Base-by-base conservation (phyloP, 805 yeast species). In the Schwanniomyces yamadae region DNA sequence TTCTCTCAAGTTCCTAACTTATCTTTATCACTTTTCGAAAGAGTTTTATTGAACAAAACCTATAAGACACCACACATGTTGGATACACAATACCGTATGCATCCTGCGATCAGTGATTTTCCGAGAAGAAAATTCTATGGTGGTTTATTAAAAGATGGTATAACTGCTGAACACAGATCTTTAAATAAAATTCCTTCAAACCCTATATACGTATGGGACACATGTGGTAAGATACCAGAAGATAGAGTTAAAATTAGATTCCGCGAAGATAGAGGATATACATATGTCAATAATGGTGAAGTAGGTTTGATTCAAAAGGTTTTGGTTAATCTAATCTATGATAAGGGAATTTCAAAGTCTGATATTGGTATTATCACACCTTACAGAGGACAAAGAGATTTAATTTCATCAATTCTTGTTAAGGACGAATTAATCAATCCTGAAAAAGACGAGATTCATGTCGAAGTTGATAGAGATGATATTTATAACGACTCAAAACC, bases 361-460 rank as follows among this genome's bases (percentile, higher is more conserved):
- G 71, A 77, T 23, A 81, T 82, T 35, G 84, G 87, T 44, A 63
- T 82, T 10, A 78, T 83, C 38, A 83, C 89, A 0, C 87, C 88
- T n/a, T 83, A 83, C 53, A 73, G 85, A 28, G 87, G 86, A 0
- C 90, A 83, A 50, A 63, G 89, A 46, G 86, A 82, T 49, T 53
- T 77, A 39, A 59, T 83, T 12, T 78, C 88, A 0, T 58, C 70
- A 3, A 47, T 52, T 0, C 58, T 82, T 23, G 73, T 72, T 19
- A 54, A 63, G 18, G 80, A 82, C 48, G 59, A 61, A 1, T 48
- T 80, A 7, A 65, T 82, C 31, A 83, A 82, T 47, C 87, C 88
- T 0, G 53, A 57, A 5, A 55, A 63, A 6, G 63, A 63, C 28
- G 73, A 66, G 2, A 61, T 80, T 33, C 66, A 61, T 28, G 66